These are phyloP conservation scores for Gnaphalium uliginosum DNA, from an alignment of 129 eudicot genomes.

Conservation along the genomic window DNA sequence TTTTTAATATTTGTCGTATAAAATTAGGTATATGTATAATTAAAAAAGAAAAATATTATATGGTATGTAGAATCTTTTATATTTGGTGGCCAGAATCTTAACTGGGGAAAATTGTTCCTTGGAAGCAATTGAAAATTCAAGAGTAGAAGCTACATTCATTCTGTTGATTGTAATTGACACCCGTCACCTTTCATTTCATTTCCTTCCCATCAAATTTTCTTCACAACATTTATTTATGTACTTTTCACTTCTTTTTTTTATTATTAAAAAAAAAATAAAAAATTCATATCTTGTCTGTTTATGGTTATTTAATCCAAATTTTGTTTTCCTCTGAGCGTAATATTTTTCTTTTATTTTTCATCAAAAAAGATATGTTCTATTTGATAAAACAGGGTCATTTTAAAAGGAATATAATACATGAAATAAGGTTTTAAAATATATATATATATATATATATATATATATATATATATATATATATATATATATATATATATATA, in stretches of 20 bases:
- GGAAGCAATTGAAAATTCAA: slow-evolving; percentile 32
- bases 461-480: no score
- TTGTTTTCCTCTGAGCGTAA: no score
- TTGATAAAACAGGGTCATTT: no score
- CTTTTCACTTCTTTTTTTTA: not conserved
- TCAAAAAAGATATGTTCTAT: no score
- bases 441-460: no score
- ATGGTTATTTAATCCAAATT: no score
- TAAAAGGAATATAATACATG: not conserved
- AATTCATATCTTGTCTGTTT: not conserved
- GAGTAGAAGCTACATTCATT: slow-evolving; percentile 25
- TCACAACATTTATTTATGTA: not conserved
- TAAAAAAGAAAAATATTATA: not conserved
- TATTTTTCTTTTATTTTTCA: no score
- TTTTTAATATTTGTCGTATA: no score
- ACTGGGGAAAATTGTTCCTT: slow-evolving; percentile 33
- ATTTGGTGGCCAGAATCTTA: not conserved
- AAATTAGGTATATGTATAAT: no score
- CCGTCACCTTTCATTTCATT: slow-evolving; percentile 25
- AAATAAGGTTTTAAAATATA: not conserved
- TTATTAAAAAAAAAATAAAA: not conserved
- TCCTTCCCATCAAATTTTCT: slow-evolving; percentile 12
- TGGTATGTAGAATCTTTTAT: not conserved
- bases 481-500: no score
- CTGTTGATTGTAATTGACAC: slow-evolving; percentile 14